Conservation (phyloP, 345 rosid genomes). For the thale cress (Arabidopsis thaliana) region TAIR10.1 NC_003076.8:6679501-6680000, state of each 20-base stretch:
- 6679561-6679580: slow-evolving; percentile 30
- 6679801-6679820: slow-evolving; percentile 88
- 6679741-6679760: slow-evolving; percentile 99
- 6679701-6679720: not conserved
- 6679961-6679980: slow-evolving; percentile 49
- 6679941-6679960: slow-evolving; percentile 91
- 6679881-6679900: slow-evolving; percentile 99
- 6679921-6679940: slow-evolving; percentile 97
- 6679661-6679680: not conserved
- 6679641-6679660: slow-evolving; percentile 76
- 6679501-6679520: slow-evolving; percentile 30
- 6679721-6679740: not conserved
- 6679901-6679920: slow-evolving; percentile 93
- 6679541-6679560: slow-evolving; percentile 37
- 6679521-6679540: slow-evolving; percentile 40
- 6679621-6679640: slow-evolving; percentile 97
- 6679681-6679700: not conserved
- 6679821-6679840: slow-evolving; percentile 85
- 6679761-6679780: slow-evolving; percentile 89
- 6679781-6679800: slow-evolving; percentile 95
- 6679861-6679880: slow-evolving; percentile 96
- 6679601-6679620: slow-evolving; percentile 57
- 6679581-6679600: slow-evolving; percentile 54
- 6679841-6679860: slow-evolving; percentile 87
- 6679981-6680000: slow-evolving; percentile 14